Base-by-base conservation (phyloP, 2,329 filamentous ascomycete species). In the Pestalotiopsis sp. region DNA sequence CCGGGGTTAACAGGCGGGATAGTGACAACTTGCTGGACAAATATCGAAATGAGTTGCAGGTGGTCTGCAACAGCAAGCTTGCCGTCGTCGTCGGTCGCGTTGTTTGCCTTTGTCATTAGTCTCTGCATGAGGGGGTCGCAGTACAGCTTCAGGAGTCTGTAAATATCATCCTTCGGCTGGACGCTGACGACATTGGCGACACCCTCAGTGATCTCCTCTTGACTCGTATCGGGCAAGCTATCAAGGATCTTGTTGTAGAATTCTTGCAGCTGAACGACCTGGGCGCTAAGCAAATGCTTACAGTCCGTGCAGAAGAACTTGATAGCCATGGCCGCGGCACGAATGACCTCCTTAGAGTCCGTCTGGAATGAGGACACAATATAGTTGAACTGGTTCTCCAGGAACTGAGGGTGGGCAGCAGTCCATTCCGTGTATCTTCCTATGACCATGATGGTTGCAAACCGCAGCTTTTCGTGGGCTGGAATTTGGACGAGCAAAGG, bases 391-490 rank as follows among this genome's bases (percentile, higher is more conserved):
- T 99, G 96, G 9, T 93, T 87, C 79, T 97, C 92, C 9, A 99
- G 85, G 59, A 95, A 97, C 68, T 98, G 94, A 0, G 95, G 93
- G 75, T 99, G 96, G 61, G 94, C 90, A 4, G 96, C 90, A 0
- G 97, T 99, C 96, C 96, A 99, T 79, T 98, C 95, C 0, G 97
- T 99, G 77, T 99, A 99, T 70, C 96, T 89, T 48, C 94, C 96
- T 24, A 99, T 87, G 3, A 97, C 94, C 94, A 99, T 98, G 75
- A 98, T 97, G 5, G 95, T 95, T 70, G 97, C 95, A 80, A 99
- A 99, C 7, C 94, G 93, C n/a, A 99, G 88, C 83, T 98, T 99
- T 80, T 98, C 94, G 75, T 99, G 96, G 75, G 93, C 91, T 0
- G 96, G 96, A 69, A 99, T 97, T 76, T 97, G 93, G 11, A 97